phyloP scores from a whole-genome alignment of 345 rosid species.

The Eucalyptus marginata region DNA sequence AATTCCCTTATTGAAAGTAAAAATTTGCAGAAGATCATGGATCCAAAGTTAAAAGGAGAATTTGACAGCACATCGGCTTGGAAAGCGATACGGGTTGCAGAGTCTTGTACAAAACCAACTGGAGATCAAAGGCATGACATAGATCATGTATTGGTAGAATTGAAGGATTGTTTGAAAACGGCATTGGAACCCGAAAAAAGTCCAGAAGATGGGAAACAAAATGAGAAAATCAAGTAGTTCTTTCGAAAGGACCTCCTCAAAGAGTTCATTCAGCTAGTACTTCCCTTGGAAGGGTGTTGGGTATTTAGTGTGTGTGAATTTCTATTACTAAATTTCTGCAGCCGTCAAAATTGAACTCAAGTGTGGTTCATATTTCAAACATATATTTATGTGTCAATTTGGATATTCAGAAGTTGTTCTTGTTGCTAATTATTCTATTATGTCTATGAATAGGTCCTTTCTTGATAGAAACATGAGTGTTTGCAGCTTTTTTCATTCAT shows the following conservation, averaged over 20 bases:
- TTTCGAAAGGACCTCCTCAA: not conserved
- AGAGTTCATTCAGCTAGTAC: too few relatives aligned
- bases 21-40: slow-evolving; percentile 17
- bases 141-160: not conserved
- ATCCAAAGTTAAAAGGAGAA: slow-evolving; percentile 17
- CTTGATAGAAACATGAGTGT: too few relatives aligned
- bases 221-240: not conserved
- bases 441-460: too few relatives aligned
- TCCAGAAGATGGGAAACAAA: too few relatives aligned
- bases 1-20: slow-evolving; percentile 10
- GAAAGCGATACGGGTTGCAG: not conserved
- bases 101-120: too few relatives aligned
- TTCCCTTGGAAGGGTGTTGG: not conserved
- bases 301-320: not conserved
- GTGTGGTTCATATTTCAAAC: too few relatives aligned
- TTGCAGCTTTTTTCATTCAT: not conserved
- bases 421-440: not conserved
- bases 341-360: not conserved
- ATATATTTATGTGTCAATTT: not conserved
- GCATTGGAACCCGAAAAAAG: too few relatives aligned
- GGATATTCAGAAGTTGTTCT: not conserved
- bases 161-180: too few relatives aligned
- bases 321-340: too few relatives aligned
- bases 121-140: too few relatives aligned
- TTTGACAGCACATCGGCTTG: slow-evolving; percentile 17